Base-by-base conservation (phyloP, 805 yeast species). In the Pichia thaimueangensis region DNA sequence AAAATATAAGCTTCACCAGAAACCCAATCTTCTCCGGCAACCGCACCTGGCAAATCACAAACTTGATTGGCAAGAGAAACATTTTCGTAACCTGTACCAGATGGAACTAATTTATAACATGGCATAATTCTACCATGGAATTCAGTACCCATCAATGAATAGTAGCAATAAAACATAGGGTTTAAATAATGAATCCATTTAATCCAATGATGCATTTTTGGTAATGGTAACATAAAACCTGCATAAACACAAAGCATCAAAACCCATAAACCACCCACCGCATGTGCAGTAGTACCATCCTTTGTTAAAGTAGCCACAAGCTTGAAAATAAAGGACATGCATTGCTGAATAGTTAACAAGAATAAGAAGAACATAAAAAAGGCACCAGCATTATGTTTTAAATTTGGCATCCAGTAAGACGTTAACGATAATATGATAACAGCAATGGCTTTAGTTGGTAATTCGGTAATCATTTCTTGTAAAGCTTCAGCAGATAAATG, bases 401-500 rank as follows among this genome's bases (percentile, higher is more conserved):
- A 64, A 40, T 65, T 57, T 22, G 79, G 73, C 69, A 78, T 70
- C 68, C 78, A 78, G 54, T 76, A 76, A 20, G 56, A 42, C 16
- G 67, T 61, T 42, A 72, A 52, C 1, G 76, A 71, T 45, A 78
- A 61, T 45, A 74, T 62, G 30, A 77, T 49, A 42, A 73, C 68
- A 20, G 78, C 74, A 63, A 73, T 58, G 42, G 73, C 63, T 52
- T 78, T 77, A 22, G 73, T 65, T 21, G 84, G 84, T 45, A 78
- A 59, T 58, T 77, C 82, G 35, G 82, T 74, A 32, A 79, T 62
- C 55, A 76, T 74, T 49, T 73, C 73, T 37, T 80, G 82, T 39
- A 79, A 53, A 6, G 82, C 78, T 62, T 79, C 83, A 30, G 82
- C 82, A 27, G 84, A 71, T 30, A 76, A 72, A 46, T 79, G 74